These are phyloP conservation scores for Cenchrus fungigraminus DNA, from an alignment of 176 grass and related monocot genomes.

Conservation along the genomic window DNA sequence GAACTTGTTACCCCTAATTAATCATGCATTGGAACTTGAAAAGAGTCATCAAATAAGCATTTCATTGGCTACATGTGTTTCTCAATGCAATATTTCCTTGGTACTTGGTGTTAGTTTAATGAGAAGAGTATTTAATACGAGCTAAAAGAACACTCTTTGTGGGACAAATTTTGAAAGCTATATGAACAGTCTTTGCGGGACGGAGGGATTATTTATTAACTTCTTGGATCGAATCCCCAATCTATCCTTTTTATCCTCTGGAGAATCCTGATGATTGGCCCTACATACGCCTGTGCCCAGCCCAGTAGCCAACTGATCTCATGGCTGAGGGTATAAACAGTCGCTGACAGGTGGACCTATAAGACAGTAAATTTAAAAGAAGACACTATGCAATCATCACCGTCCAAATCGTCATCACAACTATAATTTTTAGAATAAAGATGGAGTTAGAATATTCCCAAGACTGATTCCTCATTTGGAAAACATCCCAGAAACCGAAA, in stretches of 20 bases:
- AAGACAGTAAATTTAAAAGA: not conserved
- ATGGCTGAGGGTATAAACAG: not conserved
- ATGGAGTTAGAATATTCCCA: conserved; percentile 13
- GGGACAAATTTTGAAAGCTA: too few species aligned
- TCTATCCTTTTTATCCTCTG: not conserved
- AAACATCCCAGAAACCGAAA: conserved; percentile 10
- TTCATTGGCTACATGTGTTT: too few species aligned
- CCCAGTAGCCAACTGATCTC: not conserved
- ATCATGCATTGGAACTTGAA: too few species aligned
- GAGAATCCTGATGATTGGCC: not conserved
- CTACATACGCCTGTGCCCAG: not conserved
- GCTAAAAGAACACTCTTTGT: too few species aligned
- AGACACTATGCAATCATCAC: not conserved
- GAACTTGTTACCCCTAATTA: too few species aligned
- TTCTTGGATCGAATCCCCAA: not conserved
- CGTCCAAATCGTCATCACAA: not conserved
- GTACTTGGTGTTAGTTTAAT: too few species aligned
- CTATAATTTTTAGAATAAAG: not conserved
- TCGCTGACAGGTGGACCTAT: not conserved
- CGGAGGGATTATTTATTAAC: not conserved
- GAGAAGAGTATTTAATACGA: too few species aligned
- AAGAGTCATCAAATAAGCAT: too few species aligned
- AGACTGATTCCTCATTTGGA: not conserved
- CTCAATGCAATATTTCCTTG: too few species aligned
- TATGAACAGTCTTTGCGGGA: too few species aligned